Percentiles rank a stretch among this genome's conserved stretches.
Evolutionary conservation across 1,284 basidiomycete species (phyloP).

Genomic region (Exobasidium cylindrosporum): DNA sequence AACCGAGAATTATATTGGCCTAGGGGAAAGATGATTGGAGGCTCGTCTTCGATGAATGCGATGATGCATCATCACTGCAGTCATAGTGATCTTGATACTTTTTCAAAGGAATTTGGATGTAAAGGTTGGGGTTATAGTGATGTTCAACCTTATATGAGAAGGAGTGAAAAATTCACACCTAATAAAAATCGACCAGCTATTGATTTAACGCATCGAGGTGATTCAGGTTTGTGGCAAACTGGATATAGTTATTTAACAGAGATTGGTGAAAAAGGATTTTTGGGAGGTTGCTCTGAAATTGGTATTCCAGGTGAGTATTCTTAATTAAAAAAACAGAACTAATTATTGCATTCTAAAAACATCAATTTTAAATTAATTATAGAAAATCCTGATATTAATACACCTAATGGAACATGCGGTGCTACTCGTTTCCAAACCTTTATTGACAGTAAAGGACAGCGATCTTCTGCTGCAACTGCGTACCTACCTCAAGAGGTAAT

Average conservation of each 20-base stretch:
- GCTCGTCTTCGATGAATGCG: slow-evolving; percentile 58
- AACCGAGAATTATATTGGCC: slow-evolving; percentile 35
- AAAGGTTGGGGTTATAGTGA: slow-evolving; percentile 40
- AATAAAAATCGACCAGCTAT: slow-evolving; percentile 30
- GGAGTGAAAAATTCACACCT: slow-evolving; percentile 29
- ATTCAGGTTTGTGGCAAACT: slow-evolving; percentile 35
- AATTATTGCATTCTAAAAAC: neutral
- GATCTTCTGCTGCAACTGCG: slow-evolving; percentile 40
- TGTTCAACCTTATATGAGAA: slow-evolving; percentile 26
- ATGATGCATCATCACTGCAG: slow-evolving; percentile 51
- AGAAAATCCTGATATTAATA: slow-evolving; percentile 37
- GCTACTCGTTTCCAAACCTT: slow-evolving; percentile 38
- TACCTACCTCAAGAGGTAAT: slow-evolving; percentile 33
- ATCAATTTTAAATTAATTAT: too few relatives aligned
- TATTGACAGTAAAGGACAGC: slow-evolving; percentile 31
- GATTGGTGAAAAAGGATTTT: slow-evolving; percentile 31
- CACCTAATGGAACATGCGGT: slow-evolving; percentile 28
- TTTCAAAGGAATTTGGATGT: slow-evolving; percentile 30
- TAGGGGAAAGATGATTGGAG: slow-evolving; percentile 49
- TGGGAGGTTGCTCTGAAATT: slow-evolving; percentile 29
- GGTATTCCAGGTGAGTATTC: slow-evolving; percentile 31
- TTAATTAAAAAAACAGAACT: neutral
- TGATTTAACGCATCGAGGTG: slow-evolving; percentile 31
- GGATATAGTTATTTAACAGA: slow-evolving; percentile 36
- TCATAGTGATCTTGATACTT: slow-evolving; percentile 37